Conservation (phyloP, 2,329 filamentous ascomycete genomes). For the Triangularia setosa region DNA sequence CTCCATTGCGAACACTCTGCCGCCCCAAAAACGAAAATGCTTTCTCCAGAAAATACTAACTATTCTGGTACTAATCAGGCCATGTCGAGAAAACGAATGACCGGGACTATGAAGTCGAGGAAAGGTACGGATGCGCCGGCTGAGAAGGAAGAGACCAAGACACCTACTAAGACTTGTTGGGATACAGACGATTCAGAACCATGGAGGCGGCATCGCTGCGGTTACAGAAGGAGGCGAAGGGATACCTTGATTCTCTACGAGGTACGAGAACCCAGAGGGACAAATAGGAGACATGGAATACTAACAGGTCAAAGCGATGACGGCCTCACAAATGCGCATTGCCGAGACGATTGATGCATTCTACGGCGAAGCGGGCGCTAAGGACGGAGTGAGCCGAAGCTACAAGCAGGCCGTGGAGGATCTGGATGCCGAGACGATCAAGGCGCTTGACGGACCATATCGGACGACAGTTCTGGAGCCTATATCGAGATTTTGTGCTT, state of each 20-base stretch:
- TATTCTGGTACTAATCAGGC: conserved; percentile 43
- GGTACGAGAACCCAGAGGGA: conserved; percentile 43
- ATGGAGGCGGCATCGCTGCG: conserved; percentile 93
- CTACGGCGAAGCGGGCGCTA: conserved; percentile 92
- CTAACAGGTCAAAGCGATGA: conserved; percentile 68
- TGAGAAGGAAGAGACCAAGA: not conserved
- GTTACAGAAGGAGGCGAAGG: conserved; percentile 96
- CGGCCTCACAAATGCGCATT: conserved; percentile 97
- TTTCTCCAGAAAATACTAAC: not conserved
- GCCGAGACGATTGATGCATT: conserved; percentile 99
- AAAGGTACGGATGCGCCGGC: conserved; percentile 54
- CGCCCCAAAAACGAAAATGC: not conserved
- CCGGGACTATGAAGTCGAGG: conserved; percentile 97
- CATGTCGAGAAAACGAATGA: conserved; percentile 99
- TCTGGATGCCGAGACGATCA: conserved; percentile 96
- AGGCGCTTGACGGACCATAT: conserved; percentile 94
- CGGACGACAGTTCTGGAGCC: conserved; percentile 90
- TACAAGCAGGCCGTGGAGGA: conserved; percentile 99
- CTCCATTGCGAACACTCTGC: not conserved
- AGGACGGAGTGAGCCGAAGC: conserved; percentile 89
- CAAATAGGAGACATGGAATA: conserved; percentile 6
- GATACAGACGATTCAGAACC: conserved; percentile 78
- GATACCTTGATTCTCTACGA: conserved; percentile 92
- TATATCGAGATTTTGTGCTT: conserved; percentile 92
- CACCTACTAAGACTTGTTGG: conserved; percentile 18